A percentile compares a stretch with the other conserved stretches of the same genome.
phyloP scores from a whole-genome alignment of 768 basidiomycete genomes.

The Rhodotorula graminis region DNA sequence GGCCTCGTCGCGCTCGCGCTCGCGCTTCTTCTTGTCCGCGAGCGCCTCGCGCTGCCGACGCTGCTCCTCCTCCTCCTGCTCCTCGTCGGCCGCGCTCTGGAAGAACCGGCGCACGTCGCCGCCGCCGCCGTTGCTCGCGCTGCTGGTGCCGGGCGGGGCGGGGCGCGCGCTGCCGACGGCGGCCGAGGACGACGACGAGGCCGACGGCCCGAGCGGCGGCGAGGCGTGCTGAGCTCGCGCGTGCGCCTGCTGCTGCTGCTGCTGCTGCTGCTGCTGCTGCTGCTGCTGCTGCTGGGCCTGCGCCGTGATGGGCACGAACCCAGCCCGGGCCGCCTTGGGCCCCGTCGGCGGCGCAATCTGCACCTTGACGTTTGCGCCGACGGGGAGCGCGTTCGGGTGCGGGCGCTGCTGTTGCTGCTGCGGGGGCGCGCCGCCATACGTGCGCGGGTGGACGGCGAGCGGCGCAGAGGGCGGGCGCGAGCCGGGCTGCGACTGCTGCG shows the following conservation, averaged over 20 bases:
- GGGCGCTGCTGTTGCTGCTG: not conserved
- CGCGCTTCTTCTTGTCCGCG: not conserved
- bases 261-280: not conserved
- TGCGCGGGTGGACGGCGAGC: too few relatives aligned
- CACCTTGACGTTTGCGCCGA: not conserved
- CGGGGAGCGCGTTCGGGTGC: not conserved
- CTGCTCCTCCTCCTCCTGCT: conserved; percentile 1
- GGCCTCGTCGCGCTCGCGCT: too few relatives aligned
- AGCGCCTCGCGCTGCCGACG: not conserved
- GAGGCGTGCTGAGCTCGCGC: too few relatives aligned
- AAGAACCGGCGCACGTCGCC: conserved; percentile 66
- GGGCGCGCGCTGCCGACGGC: too few relatives aligned
- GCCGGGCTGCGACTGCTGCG: too few relatives aligned
- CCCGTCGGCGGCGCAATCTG: conserved; percentile 14
- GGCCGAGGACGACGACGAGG: too few relatives aligned
- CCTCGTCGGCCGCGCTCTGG: conserved; percentile 62
- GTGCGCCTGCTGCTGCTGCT: not conserved
- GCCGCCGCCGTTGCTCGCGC: not conserved
- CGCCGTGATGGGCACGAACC: conserved; percentile 22
- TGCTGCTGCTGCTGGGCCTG: not conserved
- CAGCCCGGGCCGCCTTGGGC: conserved; percentile 10
- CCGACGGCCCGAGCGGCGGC: not conserved
- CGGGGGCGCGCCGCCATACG: not conserved
- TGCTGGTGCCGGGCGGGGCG: too few relatives aligned
- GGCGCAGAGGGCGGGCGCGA: not conserved